Conservation (phyloP, 495 filamentous ascomycete genomes). For the Penicillium bovifimosum region DNA sequence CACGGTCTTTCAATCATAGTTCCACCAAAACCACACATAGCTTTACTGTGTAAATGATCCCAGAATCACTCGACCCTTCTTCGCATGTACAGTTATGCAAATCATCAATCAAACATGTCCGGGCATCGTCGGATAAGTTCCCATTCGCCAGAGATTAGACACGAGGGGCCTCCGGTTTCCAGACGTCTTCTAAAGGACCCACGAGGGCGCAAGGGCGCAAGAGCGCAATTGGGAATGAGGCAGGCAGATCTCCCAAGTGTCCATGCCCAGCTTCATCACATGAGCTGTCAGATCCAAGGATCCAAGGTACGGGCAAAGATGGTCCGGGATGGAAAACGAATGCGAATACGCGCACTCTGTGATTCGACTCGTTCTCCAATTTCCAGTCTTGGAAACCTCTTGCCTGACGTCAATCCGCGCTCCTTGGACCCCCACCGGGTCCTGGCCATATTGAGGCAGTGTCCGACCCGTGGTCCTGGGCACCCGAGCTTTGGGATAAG, state of each 20-base stretch:
- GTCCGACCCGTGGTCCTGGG: too few species aligned
- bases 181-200: conserved; percentile 20
- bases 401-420: background rate
- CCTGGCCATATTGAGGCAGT: conserved; percentile 1
- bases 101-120: background rate
- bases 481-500: background rate
- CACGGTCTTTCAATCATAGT: too few species aligned
- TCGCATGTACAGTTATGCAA: conserved; percentile 1
- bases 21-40: too few species aligned
- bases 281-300: background rate
- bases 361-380: background rate
- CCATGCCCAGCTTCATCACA: background rate
- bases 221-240: background rate
- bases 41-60: conserved; percentile 3
- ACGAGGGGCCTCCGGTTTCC: conserved; percentile 16
- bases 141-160: background rate
- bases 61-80: conserved; percentile 12
- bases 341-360: background rate
- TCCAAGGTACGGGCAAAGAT: background rate
- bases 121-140: conserved; percentile 9
- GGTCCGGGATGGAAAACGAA: background rate
- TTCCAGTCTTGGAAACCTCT: background rate
- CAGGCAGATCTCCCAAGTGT: background rate
- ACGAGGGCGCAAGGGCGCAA: background rate
- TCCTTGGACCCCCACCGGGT: background rate